These are phyloP conservation scores for Ceratocystis huliohia DNA, from an alignment of 2,329 filamentous ascomycete species.

Conservation along the genomic window DNA sequence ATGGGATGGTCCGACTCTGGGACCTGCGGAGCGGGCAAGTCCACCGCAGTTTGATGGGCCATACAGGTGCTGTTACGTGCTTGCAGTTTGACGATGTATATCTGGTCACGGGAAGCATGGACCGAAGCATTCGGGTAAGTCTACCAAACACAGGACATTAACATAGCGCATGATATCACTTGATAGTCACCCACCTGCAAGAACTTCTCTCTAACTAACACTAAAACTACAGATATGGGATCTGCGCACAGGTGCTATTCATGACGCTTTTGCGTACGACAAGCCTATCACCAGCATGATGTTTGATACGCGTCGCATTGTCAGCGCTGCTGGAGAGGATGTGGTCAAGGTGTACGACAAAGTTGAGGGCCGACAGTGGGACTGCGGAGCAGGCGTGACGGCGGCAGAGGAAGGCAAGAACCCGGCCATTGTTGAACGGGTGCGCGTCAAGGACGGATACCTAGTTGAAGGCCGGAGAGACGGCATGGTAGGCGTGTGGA, in stretches of 20 bases:
- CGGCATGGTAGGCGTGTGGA: slow-evolving; percentile 84
- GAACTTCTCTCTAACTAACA: slow-evolving; percentile 24
- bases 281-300: slow-evolving; percentile 88
- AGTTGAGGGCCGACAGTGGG: slow-evolving; percentile 89
- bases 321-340: slow-evolving; percentile 77
- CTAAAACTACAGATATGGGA: slow-evolving; percentile 74
- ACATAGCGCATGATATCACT: too few species aligned
- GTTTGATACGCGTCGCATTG: slow-evolving; percentile 85
- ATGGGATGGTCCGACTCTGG: slow-evolving; percentile 95
- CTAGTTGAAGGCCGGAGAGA: slow-evolving; percentile 80
- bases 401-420: slow-evolving; percentile 53
- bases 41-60: slow-evolving; percentile 88
- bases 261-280: slow-evolving; percentile 93
- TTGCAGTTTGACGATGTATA: slow-evolving; percentile 95
- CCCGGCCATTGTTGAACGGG: slow-evolving; percentile 59
- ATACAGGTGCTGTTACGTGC: slow-evolving; percentile 87
- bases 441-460: slow-evolving; percentile 88
- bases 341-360: slow-evolving; percentile 98
- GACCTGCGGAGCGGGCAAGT: slow-evolving; percentile 93
- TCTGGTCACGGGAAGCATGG: slow-evolving; percentile 81
- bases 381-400: slow-evolving; percentile 72
- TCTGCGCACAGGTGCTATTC: slow-evolving; percentile 86
- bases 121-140: slow-evolving; percentile 86
- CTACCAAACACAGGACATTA: background rate
- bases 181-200: background rate